A percentile compares a stretch with the other conserved stretches of the same genome.
Conservation (phyloP, 2,329 filamentous ascomycete genomes). For the Teratosphaeria viscida region DNA sequence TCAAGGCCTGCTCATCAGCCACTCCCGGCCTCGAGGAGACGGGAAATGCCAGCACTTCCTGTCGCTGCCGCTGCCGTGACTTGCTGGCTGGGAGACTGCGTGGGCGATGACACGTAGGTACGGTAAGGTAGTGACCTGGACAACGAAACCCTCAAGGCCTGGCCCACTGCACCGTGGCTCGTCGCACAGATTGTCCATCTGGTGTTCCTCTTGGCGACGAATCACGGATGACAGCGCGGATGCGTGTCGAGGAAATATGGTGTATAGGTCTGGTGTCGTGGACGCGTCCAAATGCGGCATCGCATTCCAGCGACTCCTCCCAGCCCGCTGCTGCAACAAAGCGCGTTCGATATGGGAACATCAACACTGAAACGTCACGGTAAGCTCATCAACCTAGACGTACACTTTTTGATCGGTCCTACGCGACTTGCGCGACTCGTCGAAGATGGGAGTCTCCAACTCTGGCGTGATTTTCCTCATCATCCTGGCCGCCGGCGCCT, state of each 20-base stretch:
- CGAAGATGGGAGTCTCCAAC: background rate
- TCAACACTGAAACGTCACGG: background rate
- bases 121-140: too few species aligned
- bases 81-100: too few species aligned
- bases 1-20: too few species aligned
- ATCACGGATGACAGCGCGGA: background rate
- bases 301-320: background rate
- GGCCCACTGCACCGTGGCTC: background rate
- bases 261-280: background rate
- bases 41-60: too few species aligned
- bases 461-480: background rate
- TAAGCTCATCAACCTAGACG: background rate
- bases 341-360: background rate
- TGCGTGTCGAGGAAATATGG: background rate
- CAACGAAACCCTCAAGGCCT: background rate
- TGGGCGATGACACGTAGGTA: too few species aligned
- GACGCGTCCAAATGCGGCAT: background rate
- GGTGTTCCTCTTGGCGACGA: background rate
- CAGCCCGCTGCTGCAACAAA: background rate
- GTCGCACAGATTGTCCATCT: background rate
- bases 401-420: background rate
- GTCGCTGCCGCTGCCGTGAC: too few species aligned
- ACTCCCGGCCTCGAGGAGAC: too few species aligned
- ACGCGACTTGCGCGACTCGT: background rate
- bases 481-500: background rate